Conservation (phyloP, 495 filamentous ascomycete species). For the Saxophila tyrrhenica region DNA sequence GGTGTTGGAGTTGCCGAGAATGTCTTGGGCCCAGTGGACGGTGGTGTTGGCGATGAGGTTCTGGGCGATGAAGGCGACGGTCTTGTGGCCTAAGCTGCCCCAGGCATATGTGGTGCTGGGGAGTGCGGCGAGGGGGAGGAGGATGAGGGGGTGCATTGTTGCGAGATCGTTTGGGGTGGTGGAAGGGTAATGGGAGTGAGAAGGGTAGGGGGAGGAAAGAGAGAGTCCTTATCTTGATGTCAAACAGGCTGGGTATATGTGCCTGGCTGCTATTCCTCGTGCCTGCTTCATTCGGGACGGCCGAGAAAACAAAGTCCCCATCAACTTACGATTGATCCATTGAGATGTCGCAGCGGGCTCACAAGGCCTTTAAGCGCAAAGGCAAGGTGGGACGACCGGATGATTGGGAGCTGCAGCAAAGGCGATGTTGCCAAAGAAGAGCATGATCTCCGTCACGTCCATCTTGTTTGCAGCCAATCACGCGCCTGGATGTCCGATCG, state of each 20-base stretch:
- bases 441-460: too few relatives aligned
- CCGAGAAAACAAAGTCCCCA: not conserved
- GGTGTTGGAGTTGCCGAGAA: constrained; percentile 26
- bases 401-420: not conserved
- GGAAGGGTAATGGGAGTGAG: not conserved
- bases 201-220: not conserved
- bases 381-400: not conserved
- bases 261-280: not conserved
- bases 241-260: not conserved
- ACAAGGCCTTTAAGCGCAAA: too few relatives aligned
- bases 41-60: constrained; percentile 22
- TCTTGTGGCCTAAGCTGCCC: constrained; percentile 29
- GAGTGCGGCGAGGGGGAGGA: not conserved
- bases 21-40: constrained; percentile 17
- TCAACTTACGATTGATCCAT: not conserved
- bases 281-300: not conserved
- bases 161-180: too few relatives aligned
- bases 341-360: not conserved
- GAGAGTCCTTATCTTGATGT: too few relatives aligned
- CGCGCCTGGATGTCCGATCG: not conserved
- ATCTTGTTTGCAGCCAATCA: not conserved
- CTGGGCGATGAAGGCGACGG: constrained; percentile 30
- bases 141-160: not conserved
- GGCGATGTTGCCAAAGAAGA: not conserved
- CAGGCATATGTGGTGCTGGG: constrained; percentile 18